Evolutionary conservation across 2,329 filamentous ascomycete species (phyloP), one percentile per base, ranked within the genome.

Genomic region (Exophiala alcalophila): DNA sequence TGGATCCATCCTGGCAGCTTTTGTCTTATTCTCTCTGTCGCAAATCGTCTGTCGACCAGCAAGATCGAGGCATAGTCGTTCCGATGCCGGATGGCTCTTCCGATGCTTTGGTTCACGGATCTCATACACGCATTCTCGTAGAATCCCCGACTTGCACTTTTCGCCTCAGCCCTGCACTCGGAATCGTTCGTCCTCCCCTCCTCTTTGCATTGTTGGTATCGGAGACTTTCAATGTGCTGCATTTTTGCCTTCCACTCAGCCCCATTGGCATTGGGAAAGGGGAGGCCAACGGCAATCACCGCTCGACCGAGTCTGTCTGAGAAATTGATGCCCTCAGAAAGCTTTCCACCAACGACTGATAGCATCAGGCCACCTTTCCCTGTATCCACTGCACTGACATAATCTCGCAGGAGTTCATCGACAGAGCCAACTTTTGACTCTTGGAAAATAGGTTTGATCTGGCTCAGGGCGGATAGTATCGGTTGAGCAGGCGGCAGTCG

Each of bases 321-420:
- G 68, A 98, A 98, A 66, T 98, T 98, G 69, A 98, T 98, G 53
- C 92, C 92, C 66, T 98, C 92, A 44, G 87, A 94, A 68, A 98
- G 83, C 55, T 91, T 94, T 10, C 92, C 92, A 40, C 91, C 91
- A 2, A 98, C 84, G 3, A 98, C 90, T 40, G 88, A 90, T 18
- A 98, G 77, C 0, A 98, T 76, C 0, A 97, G 68, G 0, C 86
- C 91, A 0, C 90, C 90, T 33, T 76, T 72, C 2, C 64, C 73
- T 27, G 60, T 66, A 55, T 62, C 72, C 25, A 97, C 82, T 3
- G 83, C 80, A 16, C 75, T 65, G 5, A 78, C 80, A 63, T 97
- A 98, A 11, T 80, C 74, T 24, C 76, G 69, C 3, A 98, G 77
- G 0, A 90, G 73, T 4, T 84, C 78, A 26, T 96, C 87, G 2